Conservation (phyloP, 257 asterid genomes). For the Coffea eugenioides region DNA sequence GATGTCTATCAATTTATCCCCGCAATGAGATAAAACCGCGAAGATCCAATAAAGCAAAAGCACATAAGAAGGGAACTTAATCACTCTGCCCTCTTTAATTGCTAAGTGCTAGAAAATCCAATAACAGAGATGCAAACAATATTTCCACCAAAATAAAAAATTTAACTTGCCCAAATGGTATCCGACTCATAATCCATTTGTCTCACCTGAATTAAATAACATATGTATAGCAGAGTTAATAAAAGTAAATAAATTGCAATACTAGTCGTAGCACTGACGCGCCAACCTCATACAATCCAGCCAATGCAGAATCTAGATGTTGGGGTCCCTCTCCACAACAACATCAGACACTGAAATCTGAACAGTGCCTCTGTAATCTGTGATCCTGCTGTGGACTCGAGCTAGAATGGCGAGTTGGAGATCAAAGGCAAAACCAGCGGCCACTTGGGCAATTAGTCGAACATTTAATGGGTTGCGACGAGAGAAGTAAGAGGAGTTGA, state of each 20-base stretch:
- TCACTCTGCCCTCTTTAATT: neutral
- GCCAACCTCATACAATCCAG: constrained; percentile 49
- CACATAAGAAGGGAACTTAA: neutral
- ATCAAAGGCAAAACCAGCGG: constrained; percentile 37
- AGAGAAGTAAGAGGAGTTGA: constrained; percentile 54
- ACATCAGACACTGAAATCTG: constrained; percentile 78
- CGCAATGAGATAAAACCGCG: neutral
- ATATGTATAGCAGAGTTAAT: neutral
- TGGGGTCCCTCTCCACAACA: constrained; percentile 65
- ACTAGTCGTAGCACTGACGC: constrained; percentile 33
- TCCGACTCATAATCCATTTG: neutral
- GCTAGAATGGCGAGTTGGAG: constrained; percentile 63
- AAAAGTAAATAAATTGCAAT: neutral
- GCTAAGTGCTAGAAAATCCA: neutral
- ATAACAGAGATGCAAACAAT: neutral
- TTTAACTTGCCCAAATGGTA: neutral
- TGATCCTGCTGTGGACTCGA: constrained; percentile 72
- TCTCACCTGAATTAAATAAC: neutral
- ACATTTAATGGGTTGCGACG: constrained; percentile 62
- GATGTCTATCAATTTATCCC: neutral
- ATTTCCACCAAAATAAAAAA: neutral
- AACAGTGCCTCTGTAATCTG: constrained; percentile 42
- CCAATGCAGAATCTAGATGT: constrained; percentile 76
- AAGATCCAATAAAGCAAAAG: neutral
- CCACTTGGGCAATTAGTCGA: constrained; percentile 60